Conservation (phyloP, 2,329 filamentous ascomycete species). For the Mycosphaerella sp. region DNA sequence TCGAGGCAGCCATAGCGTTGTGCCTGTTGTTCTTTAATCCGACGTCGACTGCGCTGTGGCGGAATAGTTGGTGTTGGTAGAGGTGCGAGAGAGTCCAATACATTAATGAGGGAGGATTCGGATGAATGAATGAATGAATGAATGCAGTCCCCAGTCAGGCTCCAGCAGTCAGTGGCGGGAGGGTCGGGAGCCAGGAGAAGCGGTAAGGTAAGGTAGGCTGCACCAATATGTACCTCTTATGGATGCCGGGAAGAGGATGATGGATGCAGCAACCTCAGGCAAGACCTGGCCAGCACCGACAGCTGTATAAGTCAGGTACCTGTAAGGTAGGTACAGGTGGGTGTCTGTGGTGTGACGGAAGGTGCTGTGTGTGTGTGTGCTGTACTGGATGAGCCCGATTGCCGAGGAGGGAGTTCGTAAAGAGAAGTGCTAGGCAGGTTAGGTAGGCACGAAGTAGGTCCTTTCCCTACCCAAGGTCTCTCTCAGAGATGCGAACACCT, state of each 20-base stretch:
- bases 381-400: too few species aligned
- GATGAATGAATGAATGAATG: neutral
- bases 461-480: too few species aligned
- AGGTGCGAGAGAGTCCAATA: neutral
- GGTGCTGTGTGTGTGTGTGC: neutral
- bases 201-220: conserved; percentile 5
- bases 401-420: too few species aligned
- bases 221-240: neutral
- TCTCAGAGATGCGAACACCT: conserved; percentile 4
- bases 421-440: neutral
- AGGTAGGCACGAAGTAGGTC: too few species aligned
- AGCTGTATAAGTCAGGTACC: neutral
- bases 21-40: conserved; percentile 2
- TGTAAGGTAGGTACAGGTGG: too few species aligned
- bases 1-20: conserved; percentile 5
- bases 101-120: too few species aligned
- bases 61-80: too few species aligned
- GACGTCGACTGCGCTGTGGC: conserved; percentile 1
- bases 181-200: too few species aligned
- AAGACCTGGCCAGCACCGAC: too few species aligned
- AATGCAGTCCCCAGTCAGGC: neutral
- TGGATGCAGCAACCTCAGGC: neutral
- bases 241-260: conserved; percentile 2
- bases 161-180: neutral
- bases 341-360: conserved; percentile 1